Evolutionary conservation across 2,329 filamentous ascomycete genomes (phyloP).

Genomic region (Monosporascus sp.): DNA sequence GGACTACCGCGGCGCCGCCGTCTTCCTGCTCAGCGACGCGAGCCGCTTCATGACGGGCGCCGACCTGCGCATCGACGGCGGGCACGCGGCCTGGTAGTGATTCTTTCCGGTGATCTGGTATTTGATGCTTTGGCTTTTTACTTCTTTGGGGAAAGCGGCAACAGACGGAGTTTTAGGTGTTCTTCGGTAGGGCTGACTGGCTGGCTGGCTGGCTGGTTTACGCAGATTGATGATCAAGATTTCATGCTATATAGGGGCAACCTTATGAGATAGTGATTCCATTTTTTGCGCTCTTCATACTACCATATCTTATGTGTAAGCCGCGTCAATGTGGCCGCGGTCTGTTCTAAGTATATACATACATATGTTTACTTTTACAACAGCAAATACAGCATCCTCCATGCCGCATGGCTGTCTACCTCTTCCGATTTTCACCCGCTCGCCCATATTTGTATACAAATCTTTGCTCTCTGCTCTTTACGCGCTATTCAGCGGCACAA

Average conservation of each 20-base stretch:
- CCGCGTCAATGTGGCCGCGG: background rate
- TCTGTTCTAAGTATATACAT: background rate
- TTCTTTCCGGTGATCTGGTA: background rate
- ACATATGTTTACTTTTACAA: background rate
- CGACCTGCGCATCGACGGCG: conserved; percentile 67
- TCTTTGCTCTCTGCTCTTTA: background rate
- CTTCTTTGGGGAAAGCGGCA: no score
- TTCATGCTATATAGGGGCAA: background rate
- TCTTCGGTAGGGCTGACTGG: no score
- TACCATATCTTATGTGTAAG: background rate
- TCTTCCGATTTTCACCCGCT: background rate
- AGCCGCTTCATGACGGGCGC: conserved; percentile 68
- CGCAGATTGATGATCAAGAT: no score
- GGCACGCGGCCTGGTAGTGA: conserved; percentile 56
- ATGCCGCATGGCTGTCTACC: background rate
- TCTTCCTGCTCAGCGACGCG: conserved; percentile 63
- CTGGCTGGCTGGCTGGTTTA: no score
- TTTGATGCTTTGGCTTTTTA: no score
- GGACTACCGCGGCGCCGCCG: conserved; percentile 67
- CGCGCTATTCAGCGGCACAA: conserved; percentile 29
- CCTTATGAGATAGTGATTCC: background rate
- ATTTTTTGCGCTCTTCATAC: background rate
- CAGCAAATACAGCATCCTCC: background rate
- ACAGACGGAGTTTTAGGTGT: no score
- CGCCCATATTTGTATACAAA: background rate